phyloP scores from a whole-genome alignment of 257 asterid species.

The Striga asiatica region DNA sequence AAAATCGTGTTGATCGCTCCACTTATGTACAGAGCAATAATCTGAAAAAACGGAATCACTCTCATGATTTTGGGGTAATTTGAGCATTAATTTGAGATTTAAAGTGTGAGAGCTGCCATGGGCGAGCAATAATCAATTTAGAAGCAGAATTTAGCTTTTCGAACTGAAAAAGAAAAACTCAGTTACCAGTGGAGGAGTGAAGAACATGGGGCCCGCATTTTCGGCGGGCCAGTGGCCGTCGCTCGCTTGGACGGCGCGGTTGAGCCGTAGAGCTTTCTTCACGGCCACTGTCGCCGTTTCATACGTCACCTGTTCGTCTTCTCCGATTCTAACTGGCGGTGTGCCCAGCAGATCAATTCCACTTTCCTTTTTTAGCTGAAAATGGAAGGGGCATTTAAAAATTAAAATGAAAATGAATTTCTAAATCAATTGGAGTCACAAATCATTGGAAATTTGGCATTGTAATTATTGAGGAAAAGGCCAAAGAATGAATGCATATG shows the following conservation, averaged over 20 bases:
- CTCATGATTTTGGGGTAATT: too few species aligned
- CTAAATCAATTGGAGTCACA: too few species aligned
- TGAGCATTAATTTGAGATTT: too few species aligned
- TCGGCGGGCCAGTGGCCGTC: constrained; percentile 88
- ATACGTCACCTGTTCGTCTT: constrained; percentile 36
- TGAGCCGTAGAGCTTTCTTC: constrained; percentile 40
- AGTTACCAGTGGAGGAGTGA: constrained; percentile 32
- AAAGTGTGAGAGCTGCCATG: too few species aligned
- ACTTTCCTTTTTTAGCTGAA: constrained; percentile 38
- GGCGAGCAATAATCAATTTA: too few species aligned
- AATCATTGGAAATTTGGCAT: too few species aligned
- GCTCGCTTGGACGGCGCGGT: constrained; percentile 57
- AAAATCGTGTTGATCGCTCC: constrained; percentile 41
- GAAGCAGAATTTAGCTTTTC: too few species aligned
- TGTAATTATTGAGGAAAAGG: too few species aligned
- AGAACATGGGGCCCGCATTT: constrained; percentile 62
- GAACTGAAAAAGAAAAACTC: not conserved
- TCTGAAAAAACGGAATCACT: constrained; percentile 19
- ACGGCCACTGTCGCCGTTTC: constrained; percentile 40
- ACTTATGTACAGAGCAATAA: constrained; percentile 61
- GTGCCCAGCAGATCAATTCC: constrained; percentile 38
- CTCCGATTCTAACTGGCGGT: constrained; percentile 38
- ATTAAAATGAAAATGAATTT: too few species aligned
- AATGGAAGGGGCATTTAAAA: not conserved
- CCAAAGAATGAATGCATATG: too few species aligned